Evolutionary conservation across 2,329 filamentous ascomycete species (phyloP).

Genomic region (Colletotrichum salicis): DNA sequence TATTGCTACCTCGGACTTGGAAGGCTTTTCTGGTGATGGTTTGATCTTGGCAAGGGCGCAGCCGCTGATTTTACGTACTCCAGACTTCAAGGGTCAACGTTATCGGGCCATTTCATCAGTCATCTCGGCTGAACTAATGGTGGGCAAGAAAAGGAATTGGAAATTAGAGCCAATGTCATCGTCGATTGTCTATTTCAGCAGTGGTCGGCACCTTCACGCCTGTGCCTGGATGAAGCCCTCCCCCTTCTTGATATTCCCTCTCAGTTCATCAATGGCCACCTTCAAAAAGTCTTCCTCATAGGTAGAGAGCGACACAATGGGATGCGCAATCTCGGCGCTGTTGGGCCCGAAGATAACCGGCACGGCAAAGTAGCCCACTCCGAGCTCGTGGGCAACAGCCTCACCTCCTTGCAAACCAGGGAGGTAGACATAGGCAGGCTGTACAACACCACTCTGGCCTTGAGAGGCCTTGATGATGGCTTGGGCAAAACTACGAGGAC

Average conservation of each 20-base stretch:
- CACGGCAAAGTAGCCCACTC: slow-evolving; percentile 63
- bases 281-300: slow-evolving; percentile 2
- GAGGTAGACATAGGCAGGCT: slow-evolving; percentile 69
- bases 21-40: background rate
- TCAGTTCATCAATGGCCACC: background rate
- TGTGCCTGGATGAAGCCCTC: background rate
- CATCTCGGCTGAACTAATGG: background rate
- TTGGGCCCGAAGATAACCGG: slow-evolving; percentile 1
- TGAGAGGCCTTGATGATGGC: slow-evolving; percentile 77
- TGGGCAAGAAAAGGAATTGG: background rate
- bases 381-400: slow-evolving; percentile 65
- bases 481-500: slow-evolving; percentile 60
- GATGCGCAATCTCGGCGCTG: background rate
- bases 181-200: background rate
- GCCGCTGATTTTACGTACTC: too few relatives aligned
- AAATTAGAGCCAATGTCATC: background rate
- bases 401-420: slow-evolving; percentile 78
- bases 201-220: background rate
- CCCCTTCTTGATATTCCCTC: slow-evolving; percentile 13
- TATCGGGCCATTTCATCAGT: background rate
- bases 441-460: slow-evolving; percentile 77
- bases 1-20: background rate
- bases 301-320: background rate
- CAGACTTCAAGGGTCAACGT: too few relatives aligned
- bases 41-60: too few relatives aligned